These are phyloP conservation scores for Trypanosoma scelopori DNA, from an alignment of 208 protist species.

Conservation along the genomic window DNA sequence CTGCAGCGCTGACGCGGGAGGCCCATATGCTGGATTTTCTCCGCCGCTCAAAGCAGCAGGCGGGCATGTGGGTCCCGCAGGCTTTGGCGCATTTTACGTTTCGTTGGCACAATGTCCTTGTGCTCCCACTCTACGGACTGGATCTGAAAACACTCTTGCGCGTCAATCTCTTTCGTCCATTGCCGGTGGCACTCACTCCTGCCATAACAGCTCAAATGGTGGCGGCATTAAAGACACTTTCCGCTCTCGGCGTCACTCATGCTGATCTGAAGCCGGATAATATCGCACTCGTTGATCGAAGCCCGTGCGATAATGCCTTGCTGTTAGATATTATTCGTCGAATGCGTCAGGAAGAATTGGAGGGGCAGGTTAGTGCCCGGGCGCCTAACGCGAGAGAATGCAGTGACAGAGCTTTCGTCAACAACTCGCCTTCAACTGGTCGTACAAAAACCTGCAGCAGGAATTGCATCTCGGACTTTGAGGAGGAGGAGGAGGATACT, in stretches of 20 bases:
- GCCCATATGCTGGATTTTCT: conserved; percentile 20
- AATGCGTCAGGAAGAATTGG: conserved; percentile 4
- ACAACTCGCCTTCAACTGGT: not conserved
- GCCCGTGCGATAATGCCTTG: not conserved
- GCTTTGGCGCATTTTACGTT: conserved; percentile 46
- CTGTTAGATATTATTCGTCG: not conserved
- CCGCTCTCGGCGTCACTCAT: conserved; percentile 83
- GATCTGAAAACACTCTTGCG: conserved; percentile 63
- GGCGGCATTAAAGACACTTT: conserved; percentile 64
- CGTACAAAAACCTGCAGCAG: not conserved
- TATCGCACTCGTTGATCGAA: conserved; percentile 56
- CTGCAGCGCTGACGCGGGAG: conserved; percentile 2
- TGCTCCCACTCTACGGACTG: conserved; percentile 59
- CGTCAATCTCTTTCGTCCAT: conserved; percentile 34
- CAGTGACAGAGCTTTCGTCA: not conserved
- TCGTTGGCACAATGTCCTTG: conserved; percentile 55
- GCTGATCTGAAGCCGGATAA: conserved; percentile 95
- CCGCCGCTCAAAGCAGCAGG: conserved; percentile 14
- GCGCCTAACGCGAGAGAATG: not conserved
- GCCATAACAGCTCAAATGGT: conserved; percentile 82
- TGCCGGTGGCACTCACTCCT: conserved; percentile 31
- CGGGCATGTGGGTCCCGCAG: conserved; percentile 29
- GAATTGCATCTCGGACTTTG: not conserved
- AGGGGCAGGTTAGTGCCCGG: not conserved
- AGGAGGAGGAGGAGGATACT: not conserved